Percentiles rank a stretch among this genome's conserved stretches.
phyloP scores from a whole-genome alignment of 2,329 filamentous ascomycete genomes.

The Penicillium rolfsii region DNA sequence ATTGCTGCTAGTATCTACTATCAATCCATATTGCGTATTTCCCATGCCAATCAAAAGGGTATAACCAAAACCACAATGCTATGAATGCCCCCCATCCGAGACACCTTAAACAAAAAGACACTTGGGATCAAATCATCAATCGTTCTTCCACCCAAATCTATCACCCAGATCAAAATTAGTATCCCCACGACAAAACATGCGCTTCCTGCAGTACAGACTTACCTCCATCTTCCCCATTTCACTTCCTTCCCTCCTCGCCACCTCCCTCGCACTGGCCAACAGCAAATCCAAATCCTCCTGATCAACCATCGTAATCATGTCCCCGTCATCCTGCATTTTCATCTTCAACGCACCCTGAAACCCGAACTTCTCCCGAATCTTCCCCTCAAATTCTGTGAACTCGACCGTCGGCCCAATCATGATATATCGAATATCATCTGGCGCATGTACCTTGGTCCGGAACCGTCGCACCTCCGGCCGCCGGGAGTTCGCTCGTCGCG shows the following conservation, averaged over 20 bases:
- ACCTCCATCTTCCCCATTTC: conserved; percentile 97
- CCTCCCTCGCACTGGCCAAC: conserved; percentile 68
- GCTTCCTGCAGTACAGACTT: conserved; percentile 46
- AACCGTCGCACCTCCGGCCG: conserved; percentile 74
- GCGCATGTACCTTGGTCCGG: conserved; percentile 84
- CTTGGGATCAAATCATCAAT: conserved; percentile 27
- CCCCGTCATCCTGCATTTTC: conserved; percentile 87
- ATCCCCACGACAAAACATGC: neutral
- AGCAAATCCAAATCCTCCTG: conserved; percentile 95
- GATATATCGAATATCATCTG: conserved; percentile 88
- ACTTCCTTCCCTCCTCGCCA: conserved; percentile 70
- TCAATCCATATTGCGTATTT: conserved; percentile 7
- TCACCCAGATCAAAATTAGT: conserved; percentile 4
- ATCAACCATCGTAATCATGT: conserved; percentile 97
- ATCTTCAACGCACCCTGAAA: conserved; percentile 67
- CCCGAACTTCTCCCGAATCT: conserved; percentile 84
- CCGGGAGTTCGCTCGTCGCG: conserved; percentile 37
- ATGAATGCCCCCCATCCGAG: conserved; percentile 15
- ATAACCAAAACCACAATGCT: conserved; percentile 19
- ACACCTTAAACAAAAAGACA: conserved; percentile 5
- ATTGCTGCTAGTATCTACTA: conserved; percentile 4
- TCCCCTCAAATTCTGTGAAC: conserved; percentile 76
- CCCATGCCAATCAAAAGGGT: conserved; percentile 22
- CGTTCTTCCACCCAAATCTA: conserved; percentile 51
- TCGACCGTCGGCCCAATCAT: conserved; percentile 75